These are phyloP conservation scores for Xenoacremonium recifei DNA, from an alignment of 2,329 filamentous ascomycete genomes.

Conservation along the genomic window DNA sequence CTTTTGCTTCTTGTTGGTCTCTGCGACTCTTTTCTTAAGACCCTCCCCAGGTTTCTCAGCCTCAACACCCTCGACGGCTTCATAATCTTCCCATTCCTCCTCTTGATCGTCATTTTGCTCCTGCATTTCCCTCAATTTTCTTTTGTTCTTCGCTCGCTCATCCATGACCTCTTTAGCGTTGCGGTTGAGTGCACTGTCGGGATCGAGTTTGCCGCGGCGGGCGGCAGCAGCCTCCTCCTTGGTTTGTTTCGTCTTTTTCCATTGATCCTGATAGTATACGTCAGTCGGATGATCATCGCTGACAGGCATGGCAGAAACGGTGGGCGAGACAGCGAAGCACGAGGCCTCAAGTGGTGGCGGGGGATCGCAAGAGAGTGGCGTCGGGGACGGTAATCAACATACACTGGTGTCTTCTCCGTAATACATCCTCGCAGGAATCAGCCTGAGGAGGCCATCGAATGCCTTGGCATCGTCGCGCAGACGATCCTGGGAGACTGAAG, in stretches of 20 bases:
- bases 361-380: slow-evolving; percentile 3
- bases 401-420: slow-evolving; percentile 84
- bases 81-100: slow-evolving; percentile 44
- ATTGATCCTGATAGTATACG: slow-evolving; percentile 69
- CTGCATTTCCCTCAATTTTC: slow-evolving; percentile 69
- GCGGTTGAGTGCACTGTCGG: slow-evolving; percentile 75
- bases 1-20: slow-evolving; percentile 58
- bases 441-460: slow-evolving; percentile 81
- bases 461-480: slow-evolving; percentile 64
- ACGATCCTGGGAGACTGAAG: slow-evolving; percentile 44
- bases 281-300: slow-evolving; percentile 13
- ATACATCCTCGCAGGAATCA: slow-evolving; percentile 89
- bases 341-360: slow-evolving; percentile 6
- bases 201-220: slow-evolving; percentile 86
- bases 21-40: slow-evolving; percentile 46
- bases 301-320: not conserved
- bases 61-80: slow-evolving; percentile 52
- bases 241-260: slow-evolving; percentile 90
- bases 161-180: slow-evolving; percentile 93
- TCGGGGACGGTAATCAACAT: slow-evolving; percentile 40
- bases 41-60: slow-evolving; percentile 64
- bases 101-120: slow-evolving; percentile 42
- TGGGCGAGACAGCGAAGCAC: slow-evolving; percentile 1
- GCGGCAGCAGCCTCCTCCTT: slow-evolving; percentile 83
- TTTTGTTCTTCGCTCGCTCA: slow-evolving; percentile 72